Evolutionary conservation across 345 rosid genomes (phyloP).

Genomic region (Kernera saxatilis): DNA sequence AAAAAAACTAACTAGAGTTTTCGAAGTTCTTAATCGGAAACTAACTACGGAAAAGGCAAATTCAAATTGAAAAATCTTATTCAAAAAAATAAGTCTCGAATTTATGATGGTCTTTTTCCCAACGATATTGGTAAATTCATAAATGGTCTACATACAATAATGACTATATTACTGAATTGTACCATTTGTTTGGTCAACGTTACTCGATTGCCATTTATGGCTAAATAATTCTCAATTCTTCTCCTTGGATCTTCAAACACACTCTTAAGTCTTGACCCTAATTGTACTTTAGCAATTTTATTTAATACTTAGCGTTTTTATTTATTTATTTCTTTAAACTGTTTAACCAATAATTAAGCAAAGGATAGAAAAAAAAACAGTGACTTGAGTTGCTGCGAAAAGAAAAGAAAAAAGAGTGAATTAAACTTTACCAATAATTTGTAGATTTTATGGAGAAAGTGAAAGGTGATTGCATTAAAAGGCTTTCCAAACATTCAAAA

Average conservation of each 20-base stretch:
- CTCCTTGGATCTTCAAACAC: not conserved
- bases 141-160: not conserved
- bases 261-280: not conserved
- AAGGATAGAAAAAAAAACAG: not conserved
- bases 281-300: not conserved
- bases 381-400: not conserved
- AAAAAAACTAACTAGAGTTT: not conserved
- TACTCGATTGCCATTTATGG: not conserved
- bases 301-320: not conserved
- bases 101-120: conserved; percentile 12
- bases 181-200: not conserved
- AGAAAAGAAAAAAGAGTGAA: too few species aligned
- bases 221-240: not conserved
- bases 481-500: conserved; percentile 23
- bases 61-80: not conserved
- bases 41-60: not conserved
- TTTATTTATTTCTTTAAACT: not conserved
- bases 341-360: not conserved
- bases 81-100: not conserved
- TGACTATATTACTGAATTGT: not conserved
- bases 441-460: not conserved
- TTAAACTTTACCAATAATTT: too few species aligned
- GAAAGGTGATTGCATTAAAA: conserved; percentile 19
- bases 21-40: not conserved
- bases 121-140: conserved; percentile 1